Percentiles rank a stretch among this genome's conserved stretches.
These are phyloP conservation scores for Diaporthe aspalathi DNA, from an alignment of 2,329 filamentous ascomycete species.

Conservation along the genomic window DNA sequence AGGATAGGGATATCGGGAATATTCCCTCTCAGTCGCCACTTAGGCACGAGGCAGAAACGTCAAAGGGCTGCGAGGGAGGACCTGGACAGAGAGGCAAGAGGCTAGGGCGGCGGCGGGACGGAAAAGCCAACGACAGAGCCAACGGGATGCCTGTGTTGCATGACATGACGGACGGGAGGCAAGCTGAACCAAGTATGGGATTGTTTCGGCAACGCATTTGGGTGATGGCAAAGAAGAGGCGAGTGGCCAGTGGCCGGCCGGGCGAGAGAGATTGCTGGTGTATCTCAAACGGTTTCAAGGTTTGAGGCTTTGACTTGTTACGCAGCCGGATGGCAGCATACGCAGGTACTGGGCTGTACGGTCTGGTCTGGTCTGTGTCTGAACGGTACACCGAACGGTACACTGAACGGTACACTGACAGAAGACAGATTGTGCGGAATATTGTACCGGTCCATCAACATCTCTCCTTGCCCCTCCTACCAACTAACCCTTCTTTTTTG, in stretches of 20 bases:
- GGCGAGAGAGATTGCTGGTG: conserved; percentile 14
- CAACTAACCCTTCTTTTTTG: no score
- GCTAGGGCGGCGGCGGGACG: conserved; percentile 6
- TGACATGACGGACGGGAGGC: conserved; percentile 4
- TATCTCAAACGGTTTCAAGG: conserved; percentile 16
- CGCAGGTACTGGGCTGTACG: conserved; percentile 3
- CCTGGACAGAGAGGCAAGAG: neutral
- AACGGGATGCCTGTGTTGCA: conserved; percentile 4
- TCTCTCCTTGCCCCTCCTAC: neutral
- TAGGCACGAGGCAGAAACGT: neutral
- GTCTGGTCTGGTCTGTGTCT: no score
- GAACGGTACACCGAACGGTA: no score
- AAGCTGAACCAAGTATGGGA: neutral
- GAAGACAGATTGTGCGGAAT: conserved; percentile 1
- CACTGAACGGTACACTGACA: no score
- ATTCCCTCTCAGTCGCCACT: neutral
- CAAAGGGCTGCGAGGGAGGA: neutral
- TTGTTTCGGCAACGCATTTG: conserved; percentile 11
- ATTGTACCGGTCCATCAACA: neutral
- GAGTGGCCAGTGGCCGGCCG: no score
- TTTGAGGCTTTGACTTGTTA: conserved; percentile 8
- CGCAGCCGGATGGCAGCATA: conserved; percentile 4
- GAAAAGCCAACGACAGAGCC: conserved; percentile 3
- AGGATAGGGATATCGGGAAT: no score
- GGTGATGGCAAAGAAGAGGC: neutral